These are phyloP conservation scores for Sambucus nigra DNA, from an alignment of 129 eudicot species.

Conservation along the genomic window DNA sequence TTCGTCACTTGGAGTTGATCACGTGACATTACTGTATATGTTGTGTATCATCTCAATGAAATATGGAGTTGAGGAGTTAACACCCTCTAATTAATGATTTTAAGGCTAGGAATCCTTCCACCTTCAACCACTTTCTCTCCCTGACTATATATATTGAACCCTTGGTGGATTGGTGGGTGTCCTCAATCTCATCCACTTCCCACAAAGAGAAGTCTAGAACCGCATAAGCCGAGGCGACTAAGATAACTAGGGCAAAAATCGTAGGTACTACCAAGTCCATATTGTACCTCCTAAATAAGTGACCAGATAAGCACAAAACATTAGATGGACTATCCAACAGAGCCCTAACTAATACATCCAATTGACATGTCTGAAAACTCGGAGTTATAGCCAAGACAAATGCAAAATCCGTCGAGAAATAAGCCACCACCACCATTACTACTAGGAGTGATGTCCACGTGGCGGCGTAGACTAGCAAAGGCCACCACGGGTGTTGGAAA, in stretches of 20 bases:
- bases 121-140: no score
- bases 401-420: constrained; percentile 48
- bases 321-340: constrained; percentile 54
- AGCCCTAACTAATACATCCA: constrained; percentile 36
- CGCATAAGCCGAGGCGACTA: constrained; percentile 56
- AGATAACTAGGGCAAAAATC: constrained; percentile 64
- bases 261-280: constrained; percentile 77
- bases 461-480: constrained; percentile 46
- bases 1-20: no score
- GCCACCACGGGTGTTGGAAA: constrained; percentile 34
- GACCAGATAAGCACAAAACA: constrained; percentile 42
- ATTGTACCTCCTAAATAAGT: constrained; percentile 36
- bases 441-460: constrained; percentile 60
- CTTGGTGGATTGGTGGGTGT: no score
- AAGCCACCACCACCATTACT: constrained; percentile 43
- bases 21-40: no score
- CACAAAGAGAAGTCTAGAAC: constrained; percentile 74
- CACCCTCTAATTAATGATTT: no score
- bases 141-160: no score
- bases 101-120: no score
- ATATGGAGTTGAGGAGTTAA: no score
- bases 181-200: constrained; percentile 59
- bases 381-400: constrained; percentile 55
- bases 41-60: no score
- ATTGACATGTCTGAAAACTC: constrained; percentile 29